Conservation (phyloP, 768 basidiomycete genomes). For the Crepidotus variabilis region DNA sequence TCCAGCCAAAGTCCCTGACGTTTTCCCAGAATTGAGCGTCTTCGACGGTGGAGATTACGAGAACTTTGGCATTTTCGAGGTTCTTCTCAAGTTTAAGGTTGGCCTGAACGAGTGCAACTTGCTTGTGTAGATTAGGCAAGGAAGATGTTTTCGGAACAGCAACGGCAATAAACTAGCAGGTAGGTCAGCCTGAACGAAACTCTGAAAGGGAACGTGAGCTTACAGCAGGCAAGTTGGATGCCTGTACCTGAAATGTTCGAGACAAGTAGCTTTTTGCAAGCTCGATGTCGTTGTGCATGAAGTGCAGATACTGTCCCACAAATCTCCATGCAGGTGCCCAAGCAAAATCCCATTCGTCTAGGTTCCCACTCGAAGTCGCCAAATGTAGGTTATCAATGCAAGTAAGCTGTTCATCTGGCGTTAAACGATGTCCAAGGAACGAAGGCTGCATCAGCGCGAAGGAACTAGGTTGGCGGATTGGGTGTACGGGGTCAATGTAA, state of each 20-base stretch:
- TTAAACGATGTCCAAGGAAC: slow-evolving; percentile 19
- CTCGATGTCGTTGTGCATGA: slow-evolving; percentile 24
- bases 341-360: slow-evolving; percentile 25
- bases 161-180: neutral
- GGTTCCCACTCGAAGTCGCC: slow-evolving; percentile 18
- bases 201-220: neutral
- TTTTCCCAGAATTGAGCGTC: slow-evolving; percentile 38
- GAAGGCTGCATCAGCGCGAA: slow-evolving; percentile 22
- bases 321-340: slow-evolving; percentile 39
- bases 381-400: slow-evolving; percentile 30
- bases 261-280: slow-evolving; percentile 25
- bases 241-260: slow-evolving; percentile 16
- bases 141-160: neutral
- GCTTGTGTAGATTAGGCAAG: neutral
- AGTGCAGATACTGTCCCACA: slow-evolving; percentile 32
- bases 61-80: neutral
- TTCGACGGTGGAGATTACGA: neutral
- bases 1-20: slow-evolving; percentile 37
- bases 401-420: slow-evolving; percentile 24
- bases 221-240: neutral
- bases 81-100: neutral
- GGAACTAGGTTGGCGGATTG: slow-evolving; percentile 14
- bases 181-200: neutral
- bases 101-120: neutral
- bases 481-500: slow-evolving; percentile 22